Evolutionary conservation across 2,329 filamentous ascomycete genomes (phyloP).

Genomic region (Mycosphaerelloides madeirae): DNA sequence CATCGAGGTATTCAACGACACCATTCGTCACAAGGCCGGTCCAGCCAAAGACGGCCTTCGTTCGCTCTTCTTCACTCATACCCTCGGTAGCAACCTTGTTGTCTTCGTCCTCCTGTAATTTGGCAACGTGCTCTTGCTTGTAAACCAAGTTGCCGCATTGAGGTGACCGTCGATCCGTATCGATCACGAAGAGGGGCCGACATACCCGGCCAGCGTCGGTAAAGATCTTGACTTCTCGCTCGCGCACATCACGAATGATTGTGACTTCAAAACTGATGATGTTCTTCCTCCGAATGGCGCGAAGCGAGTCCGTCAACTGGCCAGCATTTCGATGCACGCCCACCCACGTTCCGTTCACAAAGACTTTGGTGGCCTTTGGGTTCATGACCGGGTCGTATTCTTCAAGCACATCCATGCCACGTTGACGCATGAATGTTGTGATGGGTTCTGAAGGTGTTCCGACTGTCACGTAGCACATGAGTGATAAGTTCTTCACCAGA

Average conservation of each 20-base stretch:
- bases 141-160: constrained; percentile 75
- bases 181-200: constrained; percentile 87
- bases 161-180: constrained; percentile 70
- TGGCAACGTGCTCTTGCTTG: constrained; percentile 75
- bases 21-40: constrained; percentile 76
- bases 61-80: constrained; percentile 54
- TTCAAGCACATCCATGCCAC: constrained; percentile 93
- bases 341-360: constrained; percentile 97
- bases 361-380: constrained; percentile 93
- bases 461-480: constrained; percentile 98
- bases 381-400: constrained; percentile 68
- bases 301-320: constrained; percentile 62
- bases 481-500: constrained; percentile 91
- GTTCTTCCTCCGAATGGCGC: constrained; percentile 55
- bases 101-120: constrained; percentile 69
- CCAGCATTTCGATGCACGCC: constrained; percentile 88
- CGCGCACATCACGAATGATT: constrained; percentile 90
- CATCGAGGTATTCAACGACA: constrained; percentile 92
- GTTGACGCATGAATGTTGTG: constrained; percentile 89
- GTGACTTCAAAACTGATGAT: constrained; percentile 90
- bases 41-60: constrained; percentile 72
- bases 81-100: constrained; percentile 42
- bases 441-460: constrained; percentile 87
- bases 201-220: constrained; percentile 95
- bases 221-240: constrained; percentile 97